Base-by-base conservation (phyloP, 805 yeast genomes). In the Candida ulmi region DNA sequence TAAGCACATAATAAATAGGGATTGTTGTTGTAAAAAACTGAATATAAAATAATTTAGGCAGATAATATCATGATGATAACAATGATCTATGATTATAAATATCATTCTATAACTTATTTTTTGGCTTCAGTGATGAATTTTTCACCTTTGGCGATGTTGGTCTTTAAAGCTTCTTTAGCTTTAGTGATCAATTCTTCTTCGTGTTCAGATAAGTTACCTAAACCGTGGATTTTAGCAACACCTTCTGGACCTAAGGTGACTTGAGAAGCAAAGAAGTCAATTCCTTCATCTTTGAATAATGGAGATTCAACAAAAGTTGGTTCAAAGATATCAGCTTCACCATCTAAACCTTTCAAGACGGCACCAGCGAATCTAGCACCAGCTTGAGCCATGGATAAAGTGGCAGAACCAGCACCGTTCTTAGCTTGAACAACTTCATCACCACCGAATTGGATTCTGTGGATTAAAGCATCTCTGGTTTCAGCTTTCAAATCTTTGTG, bases 361-460 rank as follows among this genome's bases (percentile, higher is more conserved):
- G 85, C 67, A 58, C 78, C 69, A 52, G 84, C 76, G 61, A 83
- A 79, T 64, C 80, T 76, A 43, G 85, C 82, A 67, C 93, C 95
- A 41, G 95, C 95, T 63, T 80, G 85, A 43, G 95, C 95, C 95
- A 87, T 87, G 47, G 95, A 87, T 55, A 87, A 73, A 45, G 96
- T 87, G 52, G 95, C 95, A 26, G 95, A 85, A 55, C 96, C 96
- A 52, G 90, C 88, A 66, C 96, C 96, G 59, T 85, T 79, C 75
- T 87, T 87, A 56, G 95, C 95, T 70, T 85, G 74, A 55, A 87
- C 95, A 52, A 87, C 95, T 74, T 87, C 96, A 61, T 87, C 96
- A 71, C 96, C 96, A 68, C 95, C 96, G 60, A 84, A 88, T 72
- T 88, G 96, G 64, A 88, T 86, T 68, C 96, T 82, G 75, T 87